Evolutionary conservation across 352 stramenopile genomes (phyloP).

Genomic region (Phytophthora syringae): DNA sequence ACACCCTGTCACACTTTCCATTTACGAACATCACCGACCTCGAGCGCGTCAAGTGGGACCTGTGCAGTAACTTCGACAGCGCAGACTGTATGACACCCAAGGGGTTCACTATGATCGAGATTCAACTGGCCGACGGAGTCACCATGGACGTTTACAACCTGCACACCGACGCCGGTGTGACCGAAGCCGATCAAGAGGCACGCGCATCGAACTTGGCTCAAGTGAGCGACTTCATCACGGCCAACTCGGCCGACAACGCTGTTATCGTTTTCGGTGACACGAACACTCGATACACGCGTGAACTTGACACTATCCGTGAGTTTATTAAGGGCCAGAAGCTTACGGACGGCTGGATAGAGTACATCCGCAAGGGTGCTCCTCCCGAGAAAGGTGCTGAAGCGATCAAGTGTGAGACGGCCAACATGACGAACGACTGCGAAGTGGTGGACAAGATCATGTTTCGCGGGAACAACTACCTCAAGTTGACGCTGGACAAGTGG

Average conservation of each 20-base stretch:
- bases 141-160: slow-evolving; percentile 55
- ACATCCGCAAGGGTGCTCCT: slow-evolving; percentile 34
- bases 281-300: slow-evolving; percentile 54
- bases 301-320: slow-evolving; percentile 40
- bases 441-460: slow-evolving; percentile 64
- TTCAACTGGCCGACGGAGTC: slow-evolving; percentile 50
- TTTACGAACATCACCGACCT: slow-evolving; percentile 43
- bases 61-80: slow-evolving; percentile 48
- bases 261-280: slow-evolving; percentile 56
- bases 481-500: slow-evolving; percentile 37
- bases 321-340: slow-evolving; percentile 32
- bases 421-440: slow-evolving; percentile 46
- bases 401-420: slow-evolving; percentile 34
- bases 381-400: slow-evolving; percentile 35
- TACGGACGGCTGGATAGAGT: slow-evolving; percentile 48
- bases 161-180: slow-evolving; percentile 46
- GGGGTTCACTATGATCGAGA: slow-evolving; percentile 50
- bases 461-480: slow-evolving; percentile 51
- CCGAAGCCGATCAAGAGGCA: slow-evolving; percentile 35
- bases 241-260: slow-evolving; percentile 50
- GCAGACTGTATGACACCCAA: slow-evolving; percentile 57
- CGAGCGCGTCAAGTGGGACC: slow-evolving; percentile 48
- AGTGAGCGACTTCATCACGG: slow-evolving; percentile 41
- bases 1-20: slow-evolving; percentile 44
- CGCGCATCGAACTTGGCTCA: slow-evolving; percentile 47